Conservation (phyloP, 306 rosid genomes). For the Corylus avellana region DNA sequence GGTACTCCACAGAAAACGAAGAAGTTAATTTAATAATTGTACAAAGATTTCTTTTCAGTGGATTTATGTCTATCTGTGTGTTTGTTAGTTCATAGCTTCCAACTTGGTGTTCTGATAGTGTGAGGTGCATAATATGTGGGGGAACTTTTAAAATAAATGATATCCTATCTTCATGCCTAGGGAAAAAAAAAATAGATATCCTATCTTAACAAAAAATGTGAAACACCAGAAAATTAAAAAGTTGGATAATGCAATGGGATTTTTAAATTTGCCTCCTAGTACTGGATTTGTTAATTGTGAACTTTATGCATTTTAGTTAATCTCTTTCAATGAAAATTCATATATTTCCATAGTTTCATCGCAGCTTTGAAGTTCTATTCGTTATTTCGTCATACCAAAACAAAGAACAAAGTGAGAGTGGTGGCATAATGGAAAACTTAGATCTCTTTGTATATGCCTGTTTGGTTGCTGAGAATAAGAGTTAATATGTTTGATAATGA, state of each 20-base stretch:
- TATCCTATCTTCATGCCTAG: neutral
- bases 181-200: too few relatives aligned
- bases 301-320: neutral
- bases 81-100: neutral
- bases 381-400: neutral
- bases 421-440: neutral
- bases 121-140: neutral
- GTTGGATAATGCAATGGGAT: neutral
- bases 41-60: neutral
- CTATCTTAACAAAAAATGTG: neutral
- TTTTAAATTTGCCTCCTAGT: neutral
- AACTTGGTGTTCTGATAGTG: neutral
- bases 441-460: neutral
- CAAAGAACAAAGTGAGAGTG: neutral
- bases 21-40: neutral
- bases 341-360: neutral
- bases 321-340: neutral
- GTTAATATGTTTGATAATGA: neutral
- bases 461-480: constrained; percentile 7
- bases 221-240: neutral
- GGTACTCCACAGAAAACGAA: neutral
- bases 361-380: neutral
- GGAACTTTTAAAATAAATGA: neutral
- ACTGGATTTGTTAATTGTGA: neutral
- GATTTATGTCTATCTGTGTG: neutral